phyloP scores from a whole-genome alignment of 306 rosid genomes.

The Argentina anserina region DNA sequence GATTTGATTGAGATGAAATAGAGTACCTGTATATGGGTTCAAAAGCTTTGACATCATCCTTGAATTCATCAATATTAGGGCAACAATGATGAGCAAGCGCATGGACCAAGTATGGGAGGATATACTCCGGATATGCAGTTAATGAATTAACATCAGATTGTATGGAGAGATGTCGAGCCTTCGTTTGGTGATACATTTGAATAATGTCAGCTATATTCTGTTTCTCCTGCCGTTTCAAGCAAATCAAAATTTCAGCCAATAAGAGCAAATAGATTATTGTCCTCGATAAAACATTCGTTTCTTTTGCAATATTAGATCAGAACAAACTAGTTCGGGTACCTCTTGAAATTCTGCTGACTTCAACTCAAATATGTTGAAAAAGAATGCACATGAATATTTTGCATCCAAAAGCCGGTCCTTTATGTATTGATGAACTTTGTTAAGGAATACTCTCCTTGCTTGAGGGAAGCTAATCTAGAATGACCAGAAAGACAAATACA shows the following conservation, averaged over 20 bases:
- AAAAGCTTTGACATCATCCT: conserved; percentile 73
- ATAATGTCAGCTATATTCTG: conserved; percentile 80
- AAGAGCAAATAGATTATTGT: conserved; percentile 5
- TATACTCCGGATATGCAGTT: conserved; percentile 74
- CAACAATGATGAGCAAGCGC: conserved; percentile 85
- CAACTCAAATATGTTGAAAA: conserved; percentile 53
- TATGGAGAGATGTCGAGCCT: conserved; percentile 56
- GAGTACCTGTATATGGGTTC: conserved; percentile 75
- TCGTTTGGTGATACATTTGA: conserved; percentile 83
- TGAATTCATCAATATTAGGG: conserved; percentile 82
- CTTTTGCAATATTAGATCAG: too few species aligned
- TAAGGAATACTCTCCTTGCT: conserved; percentile 66
- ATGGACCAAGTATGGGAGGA: conserved; percentile 79
- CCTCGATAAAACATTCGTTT: conserved; percentile 7
- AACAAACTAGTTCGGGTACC: conserved; percentile 39
- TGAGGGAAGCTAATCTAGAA: conserved; percentile 72
- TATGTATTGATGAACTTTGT: conserved; percentile 81
- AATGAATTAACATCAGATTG: conserved; percentile 68
- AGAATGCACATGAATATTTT: conserved; percentile 85
- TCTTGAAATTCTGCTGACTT: conserved; percentile 64
- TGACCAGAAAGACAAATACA: conserved; percentile 35
- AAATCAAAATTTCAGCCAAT: conserved; percentile 25
- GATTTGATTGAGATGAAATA: neutral
- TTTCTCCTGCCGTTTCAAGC: conserved; percentile 58
- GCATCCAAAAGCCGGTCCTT: conserved; percentile 89